These are phyloP conservation scores for Metarhizium rileyi DNA, from an alignment of 2,329 filamentous ascomycete genomes.

Conservation along the genomic window DNA sequence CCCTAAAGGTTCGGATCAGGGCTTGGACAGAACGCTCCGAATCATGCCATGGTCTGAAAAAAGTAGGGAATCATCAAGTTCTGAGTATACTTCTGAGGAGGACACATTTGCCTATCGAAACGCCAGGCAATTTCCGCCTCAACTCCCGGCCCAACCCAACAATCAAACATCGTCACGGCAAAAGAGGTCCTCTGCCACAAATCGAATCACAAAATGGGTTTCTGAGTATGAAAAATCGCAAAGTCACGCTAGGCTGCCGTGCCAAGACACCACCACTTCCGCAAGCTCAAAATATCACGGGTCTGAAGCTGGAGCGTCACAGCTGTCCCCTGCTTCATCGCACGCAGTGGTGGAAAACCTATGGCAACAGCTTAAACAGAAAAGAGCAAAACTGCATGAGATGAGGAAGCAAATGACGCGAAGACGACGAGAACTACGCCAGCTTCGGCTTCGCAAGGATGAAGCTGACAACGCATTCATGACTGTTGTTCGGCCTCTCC, in stretches of 20 bases:
- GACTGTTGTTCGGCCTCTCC: constrained; percentile 26
- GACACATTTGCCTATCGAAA: constrained; percentile 20
- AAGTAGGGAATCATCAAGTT: constrained; percentile 4
- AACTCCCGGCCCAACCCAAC: constrained; percentile 18
- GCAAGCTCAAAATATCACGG: constrained; percentile 7
- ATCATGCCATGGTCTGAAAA: constrained; percentile 3
- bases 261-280: constrained; percentile 5
- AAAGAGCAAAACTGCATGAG: constrained; percentile 18
- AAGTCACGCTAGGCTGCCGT: constrained; percentile 12
- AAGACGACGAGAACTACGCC: constrained; percentile 21
- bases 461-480: constrained; percentile 31
- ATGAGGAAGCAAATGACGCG: constrained; percentile 23
- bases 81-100: constrained; percentile 17
- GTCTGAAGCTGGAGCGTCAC: not conserved
- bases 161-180: constrained; percentile 11
- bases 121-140: constrained; percentile 22
- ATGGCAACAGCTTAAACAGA: constrained; percentile 27
- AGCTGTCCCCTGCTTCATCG: constrained; percentile 8
- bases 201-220: constrained; percentile 25
- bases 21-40: not conserved
- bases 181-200: constrained; percentile 20
- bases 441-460: constrained; percentile 23
- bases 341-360: constrained; percentile 24
- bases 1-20: not conserved
- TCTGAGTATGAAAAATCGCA: constrained; percentile 20